Base-by-base conservation (phyloP, 2,329 filamentous ascomycete genomes). In the Zasmidium citrigriseum region DNA sequence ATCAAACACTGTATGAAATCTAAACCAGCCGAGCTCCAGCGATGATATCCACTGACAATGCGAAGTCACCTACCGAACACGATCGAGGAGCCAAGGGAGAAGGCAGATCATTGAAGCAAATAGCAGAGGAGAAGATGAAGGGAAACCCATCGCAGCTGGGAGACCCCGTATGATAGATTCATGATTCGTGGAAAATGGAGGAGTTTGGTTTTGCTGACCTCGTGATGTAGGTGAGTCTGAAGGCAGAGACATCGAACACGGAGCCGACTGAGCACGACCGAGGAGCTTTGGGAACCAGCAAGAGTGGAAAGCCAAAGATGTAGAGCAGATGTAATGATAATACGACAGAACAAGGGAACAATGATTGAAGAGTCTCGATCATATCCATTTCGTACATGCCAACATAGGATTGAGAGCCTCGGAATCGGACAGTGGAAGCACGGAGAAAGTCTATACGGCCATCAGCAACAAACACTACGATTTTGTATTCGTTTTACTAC, bases 101-200 rank as follows among this genome's bases (percentile, higher is more conserved):
- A 18, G 49, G 52, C 16, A 62, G 62, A 50, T 64, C 63, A 2
- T 58, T 68, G 54, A 68, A 68, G 47, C 54, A 67, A 21, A 53
- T 64, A 18, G 67, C 64, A 18, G 48, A 65, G 46, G 60, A 68
- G 57, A 66, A 60, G 55, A 60, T 69, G 49, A 69, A 70, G 58
- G 60, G 61, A n/a, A 73, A 74, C 52, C 70, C 68, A 0, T 67
- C 64, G n/a, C 66, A 68, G 46, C 55, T 73, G n/a, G 73, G 73
- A 38, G 72, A 75, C 54, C 72, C 72, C 3, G 70, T 74, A 9
- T 70, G 65, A 3, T n/a, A n/a, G n/a, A n/a, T n/a, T n/a, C n/a
- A n/a, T n/a, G n/a, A n/a, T n/a, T n/a, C n/a, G n/a, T n/a, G n/a
- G n/a, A n/a, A n/a, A n/a, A n/a, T n/a, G n/a, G n/a, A n/a, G n/a